Evolutionary conservation across 371 early-diverging fungal genomes (phyloP).

Genomic region (Mucor saturninus): DNA sequence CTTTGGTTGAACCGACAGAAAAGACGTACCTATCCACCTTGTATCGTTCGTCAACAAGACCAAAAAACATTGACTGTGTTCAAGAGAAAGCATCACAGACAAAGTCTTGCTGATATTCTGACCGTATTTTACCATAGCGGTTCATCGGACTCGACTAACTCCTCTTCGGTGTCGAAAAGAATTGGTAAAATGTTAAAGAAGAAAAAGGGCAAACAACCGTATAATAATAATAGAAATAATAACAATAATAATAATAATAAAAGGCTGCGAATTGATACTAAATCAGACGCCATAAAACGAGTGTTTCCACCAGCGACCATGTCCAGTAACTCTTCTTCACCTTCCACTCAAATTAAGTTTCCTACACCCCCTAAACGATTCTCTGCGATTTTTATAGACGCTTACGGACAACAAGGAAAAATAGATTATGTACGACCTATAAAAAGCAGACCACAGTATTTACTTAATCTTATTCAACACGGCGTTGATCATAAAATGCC

Average conservation of each 20-base stretch:
- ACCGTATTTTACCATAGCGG: conserved; percentile 4
- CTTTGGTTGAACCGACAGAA: conserved; percentile 25
- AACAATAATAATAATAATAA: neutral
- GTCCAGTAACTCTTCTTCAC: conserved; percentile 15
- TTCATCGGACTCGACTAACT: neutral
- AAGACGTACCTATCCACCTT: conserved; percentile 27
- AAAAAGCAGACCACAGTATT: neutral
- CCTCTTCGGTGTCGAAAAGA: conserved; percentile 16
- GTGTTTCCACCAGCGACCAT: conserved; percentile 25
- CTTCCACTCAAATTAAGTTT: conserved; percentile 1
- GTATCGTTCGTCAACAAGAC: conserved; percentile 9
- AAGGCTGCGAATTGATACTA: neutral
- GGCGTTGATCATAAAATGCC: neutral
- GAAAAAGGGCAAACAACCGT: conserved; percentile 18
- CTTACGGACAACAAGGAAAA: conserved; percentile 12
- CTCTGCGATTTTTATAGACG: conserved; percentile 22
- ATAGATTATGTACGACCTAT: neutral
- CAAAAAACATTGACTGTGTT: conserved; percentile 2
- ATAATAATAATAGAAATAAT: neutral
- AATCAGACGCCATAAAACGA: neutral
- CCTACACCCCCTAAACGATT: conserved; percentile 26
- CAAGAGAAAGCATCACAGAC: conserved; percentile 7
- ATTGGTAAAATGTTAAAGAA: conserved; percentile 18
- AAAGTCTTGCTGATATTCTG: conserved; percentile 16
- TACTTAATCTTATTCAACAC: conserved; percentile 2